Base-by-base conservation (phyloP, 1,284 basidiomycete genomes). In the Somion occarium region DNA sequence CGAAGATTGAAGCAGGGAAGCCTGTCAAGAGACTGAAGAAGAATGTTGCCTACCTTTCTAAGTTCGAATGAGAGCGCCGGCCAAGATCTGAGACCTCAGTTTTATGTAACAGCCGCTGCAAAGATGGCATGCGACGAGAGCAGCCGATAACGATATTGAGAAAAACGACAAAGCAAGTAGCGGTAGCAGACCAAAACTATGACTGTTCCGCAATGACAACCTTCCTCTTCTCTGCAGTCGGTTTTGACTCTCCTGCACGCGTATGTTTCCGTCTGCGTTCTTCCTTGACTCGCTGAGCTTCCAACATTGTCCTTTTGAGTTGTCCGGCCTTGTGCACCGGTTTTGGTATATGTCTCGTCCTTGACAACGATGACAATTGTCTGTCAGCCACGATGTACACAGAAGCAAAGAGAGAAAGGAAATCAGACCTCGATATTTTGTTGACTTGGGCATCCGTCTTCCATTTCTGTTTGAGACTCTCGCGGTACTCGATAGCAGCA, bases 271-370 rank as follows among this genome's bases (percentile, higher is more conserved):
- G 74, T 59, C 95, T 77, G 60, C 93, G 82, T 68, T 98, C 96
- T 65, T 99, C 94, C 74, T 98, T 98, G 76, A 89, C 88, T 54
- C 88, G 82, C 49, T 80, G 76, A 5, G 93, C 87, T 46, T 96
- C 93, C 64, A 96, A 70, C 95, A 99, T 98, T 41, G 92, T 93
- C 53, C 83, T 79, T 71, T 98, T 95, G 72, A 98, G 85, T 66
- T 88, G 85, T 50, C 82, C 74, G 0, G 95, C 91, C 62, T 91
- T 88, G 71, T 96, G 84, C 44, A 99, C 90, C 24, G 91, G 81
- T 65, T 91, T 91, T 19, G 97, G 97, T 39, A 98, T 72, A 68
- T 95, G 91, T 22, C 95, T 83, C 55, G 82, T 84, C 62, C 90
- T 92, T n/a, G n/a, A n/a, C n/a, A n/a, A n/a, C n/a, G n/a, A n/a